Conservation (phyloP, 768 basidiomycete species). For the Myochromella boudieri region DNA sequence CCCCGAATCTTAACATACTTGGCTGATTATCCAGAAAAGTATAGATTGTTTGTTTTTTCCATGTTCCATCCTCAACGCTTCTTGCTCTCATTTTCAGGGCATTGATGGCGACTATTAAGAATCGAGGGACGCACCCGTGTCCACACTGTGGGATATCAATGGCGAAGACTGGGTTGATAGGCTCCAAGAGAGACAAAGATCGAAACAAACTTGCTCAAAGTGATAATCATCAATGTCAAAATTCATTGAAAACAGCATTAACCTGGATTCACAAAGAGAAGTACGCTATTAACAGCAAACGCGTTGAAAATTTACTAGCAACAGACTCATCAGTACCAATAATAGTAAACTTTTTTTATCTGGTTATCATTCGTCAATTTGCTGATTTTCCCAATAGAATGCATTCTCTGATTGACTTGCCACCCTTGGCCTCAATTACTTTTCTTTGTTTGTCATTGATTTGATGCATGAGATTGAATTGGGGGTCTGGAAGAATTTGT, state of each 20-base stretch:
- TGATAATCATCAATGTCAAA: background rate
- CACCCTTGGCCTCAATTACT: no score
- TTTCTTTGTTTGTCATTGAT: background rate
- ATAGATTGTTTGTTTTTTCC: background rate
- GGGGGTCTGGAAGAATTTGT: no score
- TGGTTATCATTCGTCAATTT: background rate
- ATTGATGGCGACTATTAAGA: background rate
- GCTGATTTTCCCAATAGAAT: background rate
- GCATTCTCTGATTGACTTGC: background rate
- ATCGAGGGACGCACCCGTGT: background rate
- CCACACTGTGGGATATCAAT: background rate
- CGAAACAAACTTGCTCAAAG: background rate
- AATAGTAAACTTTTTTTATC: background rate
- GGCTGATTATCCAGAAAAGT: background rate
- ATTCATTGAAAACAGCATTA: background rate
- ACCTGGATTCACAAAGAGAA: background rate
- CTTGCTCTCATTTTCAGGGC: background rate
- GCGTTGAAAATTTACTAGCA: background rate
- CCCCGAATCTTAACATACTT: background rate
- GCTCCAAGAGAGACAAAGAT: background rate
- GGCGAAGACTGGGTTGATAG: background rate
- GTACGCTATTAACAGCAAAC: background rate
- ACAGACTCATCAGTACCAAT: background rate
- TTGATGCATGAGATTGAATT: background rate
- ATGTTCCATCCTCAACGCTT: background rate